A percentile compares a stretch with the other conserved stretches of the same genome.
Conservation (phyloP, 2,329 filamentous ascomycete genomes). For the Penicillium rolfsii region DNA sequence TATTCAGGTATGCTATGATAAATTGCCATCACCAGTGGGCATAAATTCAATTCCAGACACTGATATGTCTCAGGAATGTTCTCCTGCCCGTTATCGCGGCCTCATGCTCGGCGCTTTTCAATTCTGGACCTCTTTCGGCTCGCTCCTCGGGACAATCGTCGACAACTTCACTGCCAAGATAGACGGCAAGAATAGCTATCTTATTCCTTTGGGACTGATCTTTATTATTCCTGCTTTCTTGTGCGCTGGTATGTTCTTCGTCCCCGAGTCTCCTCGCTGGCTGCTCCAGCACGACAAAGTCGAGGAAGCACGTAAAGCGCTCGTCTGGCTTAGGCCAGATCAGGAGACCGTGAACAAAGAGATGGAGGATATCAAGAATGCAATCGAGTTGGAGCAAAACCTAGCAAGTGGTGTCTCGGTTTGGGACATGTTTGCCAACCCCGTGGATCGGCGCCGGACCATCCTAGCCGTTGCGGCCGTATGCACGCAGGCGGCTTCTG, state of each 20-base stretch:
- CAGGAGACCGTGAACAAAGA: conserved; percentile 38
- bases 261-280: conserved; percentile 54
- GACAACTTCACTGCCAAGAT: conserved; percentile 48
- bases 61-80: conserved; percentile 43
- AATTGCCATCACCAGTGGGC: conserved; percentile 26
- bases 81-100: conserved; percentile 55
- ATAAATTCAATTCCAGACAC: not conserved
- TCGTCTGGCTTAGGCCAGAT: conserved; percentile 43
- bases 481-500: conserved; percentile 57
- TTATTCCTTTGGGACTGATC: conserved; percentile 53
- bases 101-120: conserved; percentile 54
- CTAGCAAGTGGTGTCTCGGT: conserved; percentile 43
- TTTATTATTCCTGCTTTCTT: conserved; percentile 55
- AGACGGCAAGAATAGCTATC: conserved; percentile 47
- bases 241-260: conserved; percentile 50
- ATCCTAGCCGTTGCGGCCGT: conserved; percentile 54
- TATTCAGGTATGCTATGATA: conserved; percentile 47
- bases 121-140: conserved; percentile 54
- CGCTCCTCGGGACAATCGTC: conserved; percentile 49
- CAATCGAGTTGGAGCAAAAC: conserved; percentile 41
- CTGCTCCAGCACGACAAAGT: conserved; percentile 34
- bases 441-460: conserved; percentile 57
- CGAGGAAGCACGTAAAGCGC: conserved; percentile 35
- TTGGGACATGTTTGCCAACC: conserved; percentile 56
- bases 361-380: conserved; percentile 39